A percentile compares a stretch with the other conserved stretches of the same genome.
Conservation (phyloP, 2,329 filamentous ascomycete genomes). For the Arthrobotrys conoides region DNA sequence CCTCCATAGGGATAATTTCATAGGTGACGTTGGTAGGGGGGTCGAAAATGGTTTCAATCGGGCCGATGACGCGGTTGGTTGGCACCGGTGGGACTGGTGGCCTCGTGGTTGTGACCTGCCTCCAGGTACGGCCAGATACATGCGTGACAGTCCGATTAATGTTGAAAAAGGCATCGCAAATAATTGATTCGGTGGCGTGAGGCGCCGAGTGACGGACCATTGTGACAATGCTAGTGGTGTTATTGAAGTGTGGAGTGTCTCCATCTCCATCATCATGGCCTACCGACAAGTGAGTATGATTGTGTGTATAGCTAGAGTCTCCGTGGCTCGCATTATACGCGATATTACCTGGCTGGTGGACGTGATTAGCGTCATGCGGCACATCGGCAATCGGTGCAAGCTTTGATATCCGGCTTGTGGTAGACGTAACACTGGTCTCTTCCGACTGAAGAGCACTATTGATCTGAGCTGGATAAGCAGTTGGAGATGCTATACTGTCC, state of each 20-base stretch:
- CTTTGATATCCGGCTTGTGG: background rate
- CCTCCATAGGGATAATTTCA: constrained; percentile 29
- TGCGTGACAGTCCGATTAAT: constrained; percentile 31
- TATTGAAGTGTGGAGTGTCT: background rate
- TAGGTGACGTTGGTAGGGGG: constrained; percentile 34
- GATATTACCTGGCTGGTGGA: background rate
- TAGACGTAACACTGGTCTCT: constrained; percentile 1
- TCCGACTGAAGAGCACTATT: background rate
- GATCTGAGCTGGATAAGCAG: constrained; percentile 3
- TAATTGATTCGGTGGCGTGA: constrained; percentile 5
- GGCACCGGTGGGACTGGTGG: background rate
- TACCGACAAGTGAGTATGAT: constrained; percentile 30
- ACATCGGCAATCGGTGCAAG: background rate
- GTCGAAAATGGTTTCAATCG: constrained; percentile 30
- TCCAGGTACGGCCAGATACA: constrained; percentile 31
- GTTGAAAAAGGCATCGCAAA: constrained; percentile 18
- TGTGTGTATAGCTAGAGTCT: constrained; percentile 14
- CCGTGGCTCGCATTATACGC: constrained; percentile 12
- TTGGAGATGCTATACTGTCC: background rate
- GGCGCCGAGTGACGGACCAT: background rate
- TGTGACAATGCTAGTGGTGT: constrained; percentile 9
- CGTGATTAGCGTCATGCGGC: background rate
- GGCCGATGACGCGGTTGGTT: constrained; percentile 5
- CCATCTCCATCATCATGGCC: constrained; percentile 23
- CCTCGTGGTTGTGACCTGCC: background rate